Percentiles rank a stretch among this genome's conserved stretches.
These are phyloP conservation scores for Colletotrichum nymphaeae DNA, from an alignment of 2,329 filamentous ascomycete genomes.

Conservation along the genomic window DNA sequence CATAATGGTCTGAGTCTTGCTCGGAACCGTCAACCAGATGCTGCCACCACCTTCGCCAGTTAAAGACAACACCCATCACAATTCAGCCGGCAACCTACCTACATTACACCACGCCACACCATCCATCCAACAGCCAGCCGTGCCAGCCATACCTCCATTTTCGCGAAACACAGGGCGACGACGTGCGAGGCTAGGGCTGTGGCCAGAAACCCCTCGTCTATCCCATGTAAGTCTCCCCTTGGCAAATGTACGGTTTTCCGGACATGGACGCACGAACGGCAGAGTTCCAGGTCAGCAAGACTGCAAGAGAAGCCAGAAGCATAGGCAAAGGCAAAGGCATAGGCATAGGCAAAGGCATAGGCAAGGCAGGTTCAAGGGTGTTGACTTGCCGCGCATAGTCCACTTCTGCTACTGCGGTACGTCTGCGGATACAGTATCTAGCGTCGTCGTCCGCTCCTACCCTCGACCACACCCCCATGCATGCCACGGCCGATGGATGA, in stretches of 20 bases:
- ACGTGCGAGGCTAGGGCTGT: slow-evolving; percentile 8
- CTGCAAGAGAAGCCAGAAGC: neutral
- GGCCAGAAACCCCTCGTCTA: slow-evolving; percentile 1
- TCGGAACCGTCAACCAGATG: neutral
- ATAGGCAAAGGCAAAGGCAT: neutral
- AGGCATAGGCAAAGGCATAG: neutral
- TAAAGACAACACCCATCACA: no score
- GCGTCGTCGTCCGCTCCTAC: neutral
- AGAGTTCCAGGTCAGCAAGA: neutral
- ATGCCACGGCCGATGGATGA: neutral
- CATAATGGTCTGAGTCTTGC: neutral
- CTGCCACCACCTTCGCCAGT: neutral
- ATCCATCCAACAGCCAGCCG: no score
- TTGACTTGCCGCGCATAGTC: slow-evolving; percentile 12
- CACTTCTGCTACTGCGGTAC: neutral
- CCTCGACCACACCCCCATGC: neutral
- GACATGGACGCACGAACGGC: neutral
- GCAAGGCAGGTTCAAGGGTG: neutral
- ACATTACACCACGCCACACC: neutral
- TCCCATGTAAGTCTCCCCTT: neutral
- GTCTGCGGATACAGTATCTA: neutral
- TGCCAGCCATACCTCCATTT: neutral
- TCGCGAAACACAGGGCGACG: neutral
- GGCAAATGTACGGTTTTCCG: neutral
- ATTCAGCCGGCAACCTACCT: no score